phyloP scores from a whole-genome alignment of 2,329 filamentous ascomycete species.

The Clarireedia paspali region DNA sequence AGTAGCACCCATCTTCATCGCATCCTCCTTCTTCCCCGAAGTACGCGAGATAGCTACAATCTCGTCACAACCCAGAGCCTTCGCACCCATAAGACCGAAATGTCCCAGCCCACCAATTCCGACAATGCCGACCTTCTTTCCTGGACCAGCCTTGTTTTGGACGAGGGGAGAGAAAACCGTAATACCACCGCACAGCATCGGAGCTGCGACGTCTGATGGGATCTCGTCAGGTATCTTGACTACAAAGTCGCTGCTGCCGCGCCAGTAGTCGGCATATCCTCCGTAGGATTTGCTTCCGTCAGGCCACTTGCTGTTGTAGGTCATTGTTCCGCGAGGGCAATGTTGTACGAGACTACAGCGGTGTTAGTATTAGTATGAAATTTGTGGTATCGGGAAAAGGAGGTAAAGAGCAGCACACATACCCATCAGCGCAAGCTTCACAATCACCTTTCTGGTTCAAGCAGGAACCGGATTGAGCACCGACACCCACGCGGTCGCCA shows the following conservation, averaged over 20 bases:
- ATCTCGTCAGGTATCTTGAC: constrained; percentile 50
- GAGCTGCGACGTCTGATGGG: constrained; percentile 45
- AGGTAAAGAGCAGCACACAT: constrained; percentile 20
- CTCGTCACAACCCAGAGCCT: constrained; percentile 60
- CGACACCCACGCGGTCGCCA: constrained; percentile 45
- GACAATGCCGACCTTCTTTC: constrained; percentile 63
- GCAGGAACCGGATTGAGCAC: constrained; percentile 42
- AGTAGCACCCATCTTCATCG: constrained; percentile 53
- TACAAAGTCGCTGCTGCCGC: constrained; percentile 50
- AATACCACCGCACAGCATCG: constrained; percentile 71
- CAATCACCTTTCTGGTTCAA: constrained; percentile 32
- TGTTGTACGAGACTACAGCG: not conserved
- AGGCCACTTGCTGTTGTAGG: constrained; percentile 35
- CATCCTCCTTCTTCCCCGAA: constrained; percentile 50
- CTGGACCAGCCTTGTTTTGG: constrained; percentile 59
- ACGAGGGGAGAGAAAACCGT: constrained; percentile 65
- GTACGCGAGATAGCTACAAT: constrained; percentile 58
- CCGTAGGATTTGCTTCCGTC: constrained; percentile 41
- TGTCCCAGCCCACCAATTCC: constrained; percentile 62
- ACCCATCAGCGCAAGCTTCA: constrained; percentile 38
- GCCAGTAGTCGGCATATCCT: constrained; percentile 42
- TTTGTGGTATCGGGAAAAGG: not conserved
- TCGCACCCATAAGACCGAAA: constrained; percentile 63
- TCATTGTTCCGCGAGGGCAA: constrained; percentile 27
- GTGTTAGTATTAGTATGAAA: not conserved